A percentile compares a stretch with the other conserved stretches of the same genome.
Evolutionary conservation across 805 yeast genomes (phyloP).

Genomic region (Lachancea cidri): DNA sequence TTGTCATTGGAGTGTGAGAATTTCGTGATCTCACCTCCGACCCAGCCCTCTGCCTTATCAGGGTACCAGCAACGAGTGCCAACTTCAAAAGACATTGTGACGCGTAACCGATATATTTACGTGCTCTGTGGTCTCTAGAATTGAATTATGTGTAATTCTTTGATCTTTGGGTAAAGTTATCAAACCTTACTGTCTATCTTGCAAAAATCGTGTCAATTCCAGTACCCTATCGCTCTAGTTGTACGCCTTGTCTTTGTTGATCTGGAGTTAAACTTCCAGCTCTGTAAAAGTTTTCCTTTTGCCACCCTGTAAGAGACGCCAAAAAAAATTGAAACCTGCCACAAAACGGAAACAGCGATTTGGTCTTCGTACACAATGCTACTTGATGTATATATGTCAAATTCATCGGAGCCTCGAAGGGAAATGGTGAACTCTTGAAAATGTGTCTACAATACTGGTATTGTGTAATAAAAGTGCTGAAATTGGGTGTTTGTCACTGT

Average conservation of each 20-base stretch:
- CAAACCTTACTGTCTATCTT: background rate
- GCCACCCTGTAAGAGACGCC: background rate
- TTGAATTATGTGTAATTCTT: background rate
- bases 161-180: background rate
- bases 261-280: background rate
- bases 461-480: no score
- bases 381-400: no score
- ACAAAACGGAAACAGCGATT: background rate
- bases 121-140: background rate
- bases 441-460: no score
- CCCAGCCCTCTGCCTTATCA: constrained; percentile 64
- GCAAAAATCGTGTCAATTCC: background rate
- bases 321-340: background rate
- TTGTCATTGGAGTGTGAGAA: constrained; percentile 38
- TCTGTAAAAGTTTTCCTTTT: background rate
- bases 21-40: constrained; percentile 58
- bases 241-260: background rate
- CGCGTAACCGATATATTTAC: background rate
- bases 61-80: constrained; percentile 79
- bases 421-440: no score
- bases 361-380: background rate
- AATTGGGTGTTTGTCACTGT: no score
- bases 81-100: constrained; percentile 39
- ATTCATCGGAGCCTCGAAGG: no score
- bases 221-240: background rate